phyloP scores from a whole-genome alignment of 23 red algal species.

The Agarophyton chilense region DNA sequence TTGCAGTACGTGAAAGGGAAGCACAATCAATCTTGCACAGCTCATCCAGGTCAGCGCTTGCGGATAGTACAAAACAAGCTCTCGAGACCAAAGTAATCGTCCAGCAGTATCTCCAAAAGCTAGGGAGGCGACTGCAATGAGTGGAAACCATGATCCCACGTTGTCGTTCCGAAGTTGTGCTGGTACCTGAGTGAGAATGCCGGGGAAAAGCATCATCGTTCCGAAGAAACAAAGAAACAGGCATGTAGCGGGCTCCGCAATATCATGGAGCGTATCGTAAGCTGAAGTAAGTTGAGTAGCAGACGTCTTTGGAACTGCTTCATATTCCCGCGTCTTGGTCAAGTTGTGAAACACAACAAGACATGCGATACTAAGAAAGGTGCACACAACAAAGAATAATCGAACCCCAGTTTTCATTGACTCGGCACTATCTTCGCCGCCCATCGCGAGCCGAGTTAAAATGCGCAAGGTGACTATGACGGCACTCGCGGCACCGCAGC shows the following conservation, averaged over 20 bases:
- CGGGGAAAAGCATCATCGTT: constrained; percentile 51
- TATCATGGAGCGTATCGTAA: constrained; percentile 47
- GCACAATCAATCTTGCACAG: constrained; percentile 7
- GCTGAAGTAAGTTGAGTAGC: neutral
- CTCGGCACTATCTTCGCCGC: constrained; percentile 1
- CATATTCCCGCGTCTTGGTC: neutral
- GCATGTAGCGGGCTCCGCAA: constrained; percentile 8
- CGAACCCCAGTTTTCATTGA: constrained; percentile 27
- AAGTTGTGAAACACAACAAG: constrained; percentile 9
- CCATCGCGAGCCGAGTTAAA: constrained; percentile 29
- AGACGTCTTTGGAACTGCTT: neutral
- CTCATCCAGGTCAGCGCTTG: neutral
- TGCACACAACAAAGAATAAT: constrained; percentile 41
- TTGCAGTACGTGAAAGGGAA: constrained; percentile 33
- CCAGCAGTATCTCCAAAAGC: constrained; percentile 56
- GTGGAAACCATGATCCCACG: constrained; percentile 37
- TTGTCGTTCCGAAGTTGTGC: neutral
- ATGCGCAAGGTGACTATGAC: constrained; percentile 49
- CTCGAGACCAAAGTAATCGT: neutral
- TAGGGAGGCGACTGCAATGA: constrained; percentile 31
- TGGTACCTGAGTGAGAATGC: constrained; percentile 42
- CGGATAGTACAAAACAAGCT: constrained; percentile 19
- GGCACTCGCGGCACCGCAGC: constrained; percentile 32
- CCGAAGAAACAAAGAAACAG: constrained; percentile 23
- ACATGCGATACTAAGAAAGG: constrained; percentile 36